A percentile compares a stretch with the other conserved stretches of the same genome.
Conservation (phyloP, 2,329 filamentous ascomycete genomes). For the Xylaria sp. region DNA sequence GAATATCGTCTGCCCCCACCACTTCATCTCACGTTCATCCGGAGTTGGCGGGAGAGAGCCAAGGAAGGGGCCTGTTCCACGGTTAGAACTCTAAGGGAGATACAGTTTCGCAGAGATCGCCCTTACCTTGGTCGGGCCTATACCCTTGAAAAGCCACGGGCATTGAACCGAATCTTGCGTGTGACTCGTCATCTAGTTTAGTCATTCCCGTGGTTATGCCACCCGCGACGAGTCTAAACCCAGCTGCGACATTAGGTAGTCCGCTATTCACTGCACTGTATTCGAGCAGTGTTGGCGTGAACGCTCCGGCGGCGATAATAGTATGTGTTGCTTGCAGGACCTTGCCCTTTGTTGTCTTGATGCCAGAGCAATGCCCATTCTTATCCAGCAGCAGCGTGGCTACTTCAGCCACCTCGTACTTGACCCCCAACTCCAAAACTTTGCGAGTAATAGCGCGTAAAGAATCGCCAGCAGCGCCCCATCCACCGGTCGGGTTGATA, state of each 20-base stretch:
- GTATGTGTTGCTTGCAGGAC: conserved; percentile 51
- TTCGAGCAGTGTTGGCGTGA: conserved; percentile 55
- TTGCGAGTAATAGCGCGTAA: conserved; percentile 54
- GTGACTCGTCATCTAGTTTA: conserved; percentile 21
- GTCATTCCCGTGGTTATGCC: conserved; percentile 48
- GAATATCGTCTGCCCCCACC: conserved; percentile 68
- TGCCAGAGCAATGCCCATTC: conserved; percentile 45
- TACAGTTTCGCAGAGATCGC: neutral
- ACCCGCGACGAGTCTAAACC: conserved; percentile 55
- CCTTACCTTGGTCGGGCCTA: conserved; percentile 15
- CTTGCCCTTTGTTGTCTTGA: conserved; percentile 48
- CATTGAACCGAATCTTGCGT: conserved; percentile 24
- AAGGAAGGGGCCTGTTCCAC: conserved; percentile 57
- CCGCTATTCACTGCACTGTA: conserved; percentile 50
- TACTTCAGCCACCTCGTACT: conserved; percentile 56
- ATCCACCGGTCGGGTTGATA: conserved; percentile 60
- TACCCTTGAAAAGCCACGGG: conserved; percentile 29
- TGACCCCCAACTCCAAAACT: conserved; percentile 55
- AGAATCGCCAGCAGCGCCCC: conserved; percentile 60
- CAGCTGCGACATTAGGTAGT: conserved; percentile 51
- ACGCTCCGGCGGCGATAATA: conserved; percentile 55
- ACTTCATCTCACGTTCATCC: conserved; percentile 57
- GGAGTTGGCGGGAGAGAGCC: conserved; percentile 63
- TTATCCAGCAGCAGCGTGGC: conserved; percentile 47
- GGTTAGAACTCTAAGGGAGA: neutral